Conservation (phyloP, 2,329 filamentous ascomycete genomes). For the Sarocladium oryzae region DNA sequence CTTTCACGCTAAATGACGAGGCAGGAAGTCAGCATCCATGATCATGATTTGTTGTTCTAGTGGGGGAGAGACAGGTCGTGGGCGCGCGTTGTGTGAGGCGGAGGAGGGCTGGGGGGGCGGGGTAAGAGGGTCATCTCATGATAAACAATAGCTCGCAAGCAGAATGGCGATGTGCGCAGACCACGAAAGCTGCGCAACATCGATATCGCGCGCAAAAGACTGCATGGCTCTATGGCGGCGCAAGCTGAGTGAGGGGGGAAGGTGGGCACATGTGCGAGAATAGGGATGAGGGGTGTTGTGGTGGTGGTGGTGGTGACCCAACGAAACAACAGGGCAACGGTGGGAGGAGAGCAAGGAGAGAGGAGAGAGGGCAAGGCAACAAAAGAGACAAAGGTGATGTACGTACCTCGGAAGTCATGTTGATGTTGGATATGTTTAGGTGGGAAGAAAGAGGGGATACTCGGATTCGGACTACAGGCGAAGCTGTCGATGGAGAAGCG, state of each 20-base stretch:
- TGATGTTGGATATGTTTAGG: conserved; percentile 23
- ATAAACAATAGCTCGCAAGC: conserved; percentile 2
- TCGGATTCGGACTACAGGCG: neutral
- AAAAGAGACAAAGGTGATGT: neutral
- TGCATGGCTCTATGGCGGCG: neutral
- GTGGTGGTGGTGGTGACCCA: conserved; percentile 2
- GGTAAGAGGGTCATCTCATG: conserved; percentile 7
- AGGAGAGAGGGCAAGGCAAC: neutral
- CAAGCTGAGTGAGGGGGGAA: conserved; percentile 12
- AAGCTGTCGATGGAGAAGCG: conserved; percentile 7
- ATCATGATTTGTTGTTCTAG: conserved; percentile 15
- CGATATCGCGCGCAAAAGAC: conserved; percentile 2
- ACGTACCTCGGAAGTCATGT: conserved; percentile 60
- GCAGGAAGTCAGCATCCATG: conserved; percentile 28
- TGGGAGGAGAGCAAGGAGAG: conserved; percentile 4
- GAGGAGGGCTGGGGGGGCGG: conserved; percentile 2
- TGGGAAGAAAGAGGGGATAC: conserved; percentile 8
- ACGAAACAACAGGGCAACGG: conserved; percentile 11
- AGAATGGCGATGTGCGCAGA: neutral
- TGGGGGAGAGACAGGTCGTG: conserved; percentile 8
- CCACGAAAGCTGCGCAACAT: neutral
- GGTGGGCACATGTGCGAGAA: conserved; percentile 9
- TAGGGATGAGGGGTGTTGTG: conserved; percentile 6
- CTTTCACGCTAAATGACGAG: conserved; percentile 56
- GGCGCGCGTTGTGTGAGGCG: conserved; percentile 3